Percentiles rank a stretch among this genome's conserved stretches.
phyloP scores from a whole-genome alignment of 1,284 basidiomycete species.

The Apiotrichum gracile region DNA sequence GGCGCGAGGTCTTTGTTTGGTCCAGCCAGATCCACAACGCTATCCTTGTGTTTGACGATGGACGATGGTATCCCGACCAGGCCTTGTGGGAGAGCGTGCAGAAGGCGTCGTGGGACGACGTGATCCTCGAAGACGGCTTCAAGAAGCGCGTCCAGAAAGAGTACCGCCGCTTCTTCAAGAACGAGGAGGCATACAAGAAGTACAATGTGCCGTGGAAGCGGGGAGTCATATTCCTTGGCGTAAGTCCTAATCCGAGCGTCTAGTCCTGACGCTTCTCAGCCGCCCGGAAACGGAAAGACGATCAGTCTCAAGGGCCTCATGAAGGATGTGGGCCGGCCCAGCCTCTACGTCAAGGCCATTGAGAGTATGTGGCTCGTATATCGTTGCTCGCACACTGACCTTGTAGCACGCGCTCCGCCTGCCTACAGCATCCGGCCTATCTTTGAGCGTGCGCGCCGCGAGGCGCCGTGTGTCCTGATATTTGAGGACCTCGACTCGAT shows the following conservation, averaged over 20 bases:
- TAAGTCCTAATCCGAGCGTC: neutral
- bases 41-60: conserved; percentile 68
- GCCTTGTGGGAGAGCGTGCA: conserved; percentile 63
- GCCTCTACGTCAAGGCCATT: conserved; percentile 66
- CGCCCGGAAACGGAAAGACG: conserved; percentile 71
- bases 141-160: conserved; percentile 65
- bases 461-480: conserved; percentile 65
- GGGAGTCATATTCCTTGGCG: conserved; percentile 42
- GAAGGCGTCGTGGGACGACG: conserved; percentile 50
- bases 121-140: conserved; percentile 66
- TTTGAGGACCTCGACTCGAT: conserved; percentile 75
- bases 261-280: conserved; percentile 9
- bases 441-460: conserved; percentile 31
- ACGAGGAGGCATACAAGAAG: conserved; percentile 62
- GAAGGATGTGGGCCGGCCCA: conserved; percentile 48
- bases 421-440: no score
- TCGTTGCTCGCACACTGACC: neutral
- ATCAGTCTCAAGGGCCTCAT: conserved; percentile 62
- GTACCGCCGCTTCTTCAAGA: conserved; percentile 67
- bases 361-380: conserved; percentile 23
- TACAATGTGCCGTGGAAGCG: conserved; percentile 73
- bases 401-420: no score
- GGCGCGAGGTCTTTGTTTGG: no score
- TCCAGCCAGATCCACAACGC: conserved; percentile 56
- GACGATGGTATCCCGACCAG: conserved; percentile 61